Base-by-base conservation (phyloP, 2,329 filamentous ascomycete genomes). In the Stachybotrys chartarum region DNA sequence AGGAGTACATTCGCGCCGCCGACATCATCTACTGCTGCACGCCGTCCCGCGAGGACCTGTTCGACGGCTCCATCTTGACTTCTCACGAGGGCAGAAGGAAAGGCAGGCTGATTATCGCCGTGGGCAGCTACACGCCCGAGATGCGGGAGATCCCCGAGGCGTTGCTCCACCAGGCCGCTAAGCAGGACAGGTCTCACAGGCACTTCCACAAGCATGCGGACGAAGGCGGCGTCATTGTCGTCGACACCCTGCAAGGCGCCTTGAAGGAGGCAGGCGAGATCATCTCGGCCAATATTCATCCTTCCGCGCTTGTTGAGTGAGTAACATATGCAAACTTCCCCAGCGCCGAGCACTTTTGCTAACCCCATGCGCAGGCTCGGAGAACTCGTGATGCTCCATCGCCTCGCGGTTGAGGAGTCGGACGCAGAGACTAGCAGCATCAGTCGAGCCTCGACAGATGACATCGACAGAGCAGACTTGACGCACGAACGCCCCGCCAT, bases 1-100 rank as follows among this genome's bases (percentile, higher is more conserved):
- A 87, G 63, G 82, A 87, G 44, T 83, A 90, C 52, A 77, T 97
- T 52, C 76, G 84, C 44, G 82, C 82, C 8, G 83, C 89, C 0
- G 90, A 94, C 63, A 87, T 89, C 10, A 88, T 97, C 44, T 94
- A 96, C 73, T 93, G 90, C 73, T 96, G 90, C 61, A 96, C 91
- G 1, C 90, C 92, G 0, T 87, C 85, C 1, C 81, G 78, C 0
- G 76, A 81, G 39, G 88, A 89, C 1, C 75, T 97, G 1, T 97
- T 97, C 66, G 88, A 92, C 53, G 78, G 75, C 10, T 69, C 79
- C 11, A 85, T 89, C 58, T 77, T 97, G 52, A 95, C 89, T 0
- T 87, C 80, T 55, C 78, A 81, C 7, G 86, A 89, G 61, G 88
- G 85, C 0, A 73, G 87, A 32, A 82, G 80, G 60, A 90, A 89